These are phyloP conservation scores for Earliella scabrosa DNA, from an alignment of 1,284 basidiomycete species.

Conservation along the genomic window DNA sequence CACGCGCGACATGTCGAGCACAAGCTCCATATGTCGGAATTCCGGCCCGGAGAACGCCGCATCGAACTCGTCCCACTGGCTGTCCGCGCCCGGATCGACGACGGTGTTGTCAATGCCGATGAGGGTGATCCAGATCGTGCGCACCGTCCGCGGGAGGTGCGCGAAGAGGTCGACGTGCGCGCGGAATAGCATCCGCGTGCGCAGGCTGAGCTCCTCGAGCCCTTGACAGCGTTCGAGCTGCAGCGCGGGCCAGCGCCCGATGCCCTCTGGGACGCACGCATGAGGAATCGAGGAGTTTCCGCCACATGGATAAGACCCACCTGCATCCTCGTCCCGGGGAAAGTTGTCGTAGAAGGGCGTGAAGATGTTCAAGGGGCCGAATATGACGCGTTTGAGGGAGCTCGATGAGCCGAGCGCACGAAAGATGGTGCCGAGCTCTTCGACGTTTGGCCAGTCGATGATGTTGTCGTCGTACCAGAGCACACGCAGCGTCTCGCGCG, in stretches of 20 bases:
- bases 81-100: neutral
- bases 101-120: neutral
- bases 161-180: neutral
- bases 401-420: neutral
- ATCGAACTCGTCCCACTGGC: conserved; percentile 5
- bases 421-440: conserved; percentile 1
- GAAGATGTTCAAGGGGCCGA: conserved; percentile 1
- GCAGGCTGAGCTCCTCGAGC: conserved; percentile 3
- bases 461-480: conserved; percentile 8
- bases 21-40: neutral
- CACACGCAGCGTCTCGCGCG: neutral
- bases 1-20: neutral
- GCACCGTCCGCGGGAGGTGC: conserved; percentile 1
- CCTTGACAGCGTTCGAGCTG: neutral
- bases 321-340: neutral
- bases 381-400: neutral
- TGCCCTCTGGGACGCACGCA: neutral
- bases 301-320: neutral
- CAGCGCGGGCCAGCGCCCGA: neutral
- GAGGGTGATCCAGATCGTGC: neutral
- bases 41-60: neutral
- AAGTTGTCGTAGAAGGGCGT: neutral
- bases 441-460: conserved; percentile 2
- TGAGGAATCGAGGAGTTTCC: neutral
- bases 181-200: neutral